Base-by-base conservation (phyloP, 768 basidiomycete species). In the Collybia nuda region DNA sequence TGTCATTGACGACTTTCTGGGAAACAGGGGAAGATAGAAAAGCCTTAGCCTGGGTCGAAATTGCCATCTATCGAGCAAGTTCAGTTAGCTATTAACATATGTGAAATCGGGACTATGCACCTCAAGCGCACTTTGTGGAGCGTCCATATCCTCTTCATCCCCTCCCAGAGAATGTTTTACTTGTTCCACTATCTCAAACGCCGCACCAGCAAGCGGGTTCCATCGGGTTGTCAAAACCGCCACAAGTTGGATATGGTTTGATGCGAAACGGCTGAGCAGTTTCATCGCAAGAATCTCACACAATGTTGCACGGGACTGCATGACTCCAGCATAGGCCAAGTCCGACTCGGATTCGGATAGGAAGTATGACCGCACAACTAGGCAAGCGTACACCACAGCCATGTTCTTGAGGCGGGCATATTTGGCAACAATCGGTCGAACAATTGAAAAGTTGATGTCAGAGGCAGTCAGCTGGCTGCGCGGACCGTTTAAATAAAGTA, bases 281-380 rank as follows among this genome's bases (percentile, higher is more conserved):
- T 97, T 97, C 74, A 92, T 84, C 7, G 95, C 93, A 17, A 97
- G 67, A 14, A 97, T 81, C 64, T 97, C 93, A 67, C 92, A 95
- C 8, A 95, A 76, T 24, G 77, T 84, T 3, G 93, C 94, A 37
- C 76, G 69, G 24, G 76, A 72, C 6, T 73, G 66, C 73, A 89
- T 86, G 48, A 97, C 76, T 14, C 79, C 82, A 7, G 90, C 79
- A 68, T 86, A 86, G 12, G 90, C 90, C 40, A 97, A 75, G 58
- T 94, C 85, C 2, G 76, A 73, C 21, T 82, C 82, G 2, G 84
- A 79, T 42, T 84, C 78, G 8, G 81, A 73, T 15, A 91, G 74
- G 62, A 94, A 97, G 64, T 91, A 88, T 5, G 84, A 85, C 37
- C 86, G 78, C 26, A 85, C 85, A 47, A 90, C 84, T 61, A 93